Evolutionary conservation across 2,329 filamentous ascomycete species (phyloP).

Genomic region (Geosmithia flava): DNA sequence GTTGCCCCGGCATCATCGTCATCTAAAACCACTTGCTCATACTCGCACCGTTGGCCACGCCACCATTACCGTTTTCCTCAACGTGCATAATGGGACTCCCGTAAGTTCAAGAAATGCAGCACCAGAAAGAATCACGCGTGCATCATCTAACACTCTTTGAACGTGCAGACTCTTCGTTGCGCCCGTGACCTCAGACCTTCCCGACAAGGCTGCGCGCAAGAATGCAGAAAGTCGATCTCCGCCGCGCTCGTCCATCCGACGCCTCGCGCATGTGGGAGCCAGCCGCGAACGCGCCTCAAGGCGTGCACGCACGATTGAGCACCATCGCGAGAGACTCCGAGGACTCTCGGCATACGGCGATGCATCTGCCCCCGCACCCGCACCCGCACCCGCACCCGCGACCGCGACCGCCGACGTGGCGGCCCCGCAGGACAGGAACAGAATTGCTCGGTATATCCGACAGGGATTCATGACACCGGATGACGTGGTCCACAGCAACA

Average conservation of each 20-base stretch:
- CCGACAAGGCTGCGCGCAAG: constrained; percentile 16
- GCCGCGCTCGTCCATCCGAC: constrained; percentile 27
- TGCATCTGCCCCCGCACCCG: background rate
- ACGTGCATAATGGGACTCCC: constrained; percentile 29
- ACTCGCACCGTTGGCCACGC: background rate
- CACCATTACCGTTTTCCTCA: background rate
- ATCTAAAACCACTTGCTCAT: background rate
- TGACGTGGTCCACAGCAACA: background rate
- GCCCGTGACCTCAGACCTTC: constrained; percentile 29
- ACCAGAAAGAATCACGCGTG: background rate
- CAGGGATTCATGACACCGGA: background rate
- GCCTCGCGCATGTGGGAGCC: constrained; percentile 17
- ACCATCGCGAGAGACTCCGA: constrained; percentile 2
- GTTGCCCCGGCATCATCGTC: background rate
- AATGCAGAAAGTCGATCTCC: constrained; percentile 16
- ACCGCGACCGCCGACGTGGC: background rate
- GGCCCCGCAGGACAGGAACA: background rate
- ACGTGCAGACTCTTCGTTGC: constrained; percentile 29
- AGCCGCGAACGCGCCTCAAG: background rate
- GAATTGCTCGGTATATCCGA: background rate
- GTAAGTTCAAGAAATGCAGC: constrained; percentile 31
- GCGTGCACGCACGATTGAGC: background rate
- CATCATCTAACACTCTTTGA: background rate
- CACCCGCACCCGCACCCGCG: too few species aligned
- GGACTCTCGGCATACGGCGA: background rate